Evolutionary conservation across 257 asterid species (phyloP).

Genomic region (Rhazya stricta): DNA sequence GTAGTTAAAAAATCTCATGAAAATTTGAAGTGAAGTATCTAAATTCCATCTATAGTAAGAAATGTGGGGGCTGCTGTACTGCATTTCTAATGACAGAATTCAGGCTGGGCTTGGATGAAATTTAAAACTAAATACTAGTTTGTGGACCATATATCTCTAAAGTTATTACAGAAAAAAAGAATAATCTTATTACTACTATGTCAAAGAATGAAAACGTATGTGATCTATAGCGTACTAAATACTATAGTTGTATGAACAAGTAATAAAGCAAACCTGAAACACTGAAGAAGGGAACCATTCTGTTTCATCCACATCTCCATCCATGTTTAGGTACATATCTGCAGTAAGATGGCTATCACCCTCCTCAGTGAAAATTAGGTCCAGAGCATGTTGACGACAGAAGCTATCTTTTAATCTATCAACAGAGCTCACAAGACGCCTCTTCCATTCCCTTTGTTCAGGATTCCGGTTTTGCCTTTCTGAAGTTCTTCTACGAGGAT

Average conservation of each 20-base stretch:
- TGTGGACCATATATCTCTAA: too few relatives aligned
- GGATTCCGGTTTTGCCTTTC: conserved; percentile 94
- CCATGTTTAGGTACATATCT: conserved; percentile 78
- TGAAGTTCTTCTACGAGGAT: conserved; percentile 65
- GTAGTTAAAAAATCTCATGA: not conserved
- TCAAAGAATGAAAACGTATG: too few relatives aligned
- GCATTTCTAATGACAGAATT: conserved; percentile 1
- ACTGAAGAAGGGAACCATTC: conserved; percentile 94
- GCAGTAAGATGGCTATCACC: conserved; percentile 90
- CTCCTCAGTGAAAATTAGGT: conserved; percentile 93
- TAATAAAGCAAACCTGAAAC: conserved; percentile 67
- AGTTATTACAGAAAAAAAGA: too few relatives aligned
- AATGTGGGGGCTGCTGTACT: not conserved
- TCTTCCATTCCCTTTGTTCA: conserved; percentile 98
- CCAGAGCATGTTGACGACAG: conserved; percentile 95
- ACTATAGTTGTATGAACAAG: not conserved
- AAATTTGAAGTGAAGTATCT: conserved; percentile 1
- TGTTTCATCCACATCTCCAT: conserved; percentile 67
- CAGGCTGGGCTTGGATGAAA: not conserved
- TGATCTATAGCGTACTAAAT: too few relatives aligned
- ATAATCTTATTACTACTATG: too few relatives aligned
- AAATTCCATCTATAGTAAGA: not conserved
- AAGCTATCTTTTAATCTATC: conserved; percentile 94
- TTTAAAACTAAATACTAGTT: not conserved
- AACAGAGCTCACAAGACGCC: conserved; percentile 68